phyloP scores from a whole-genome alignment of 192 early-diverging fungal genomes.

The Coemansia sp. region DNA sequence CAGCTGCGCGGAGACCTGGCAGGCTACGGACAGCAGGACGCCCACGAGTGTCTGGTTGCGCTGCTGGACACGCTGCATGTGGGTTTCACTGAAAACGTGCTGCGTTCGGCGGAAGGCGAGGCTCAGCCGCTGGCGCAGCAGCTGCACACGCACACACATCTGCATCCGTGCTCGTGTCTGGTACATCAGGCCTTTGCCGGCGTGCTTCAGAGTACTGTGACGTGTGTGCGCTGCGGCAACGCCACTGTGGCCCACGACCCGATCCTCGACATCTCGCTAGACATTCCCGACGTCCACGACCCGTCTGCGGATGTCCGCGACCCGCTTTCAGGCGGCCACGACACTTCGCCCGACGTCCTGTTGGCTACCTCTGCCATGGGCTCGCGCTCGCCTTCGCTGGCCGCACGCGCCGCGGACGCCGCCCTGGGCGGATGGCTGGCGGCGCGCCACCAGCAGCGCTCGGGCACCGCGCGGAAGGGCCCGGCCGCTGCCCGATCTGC shows the following conservation, averaged over 20 bases:
- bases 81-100: slow-evolving; percentile 54
- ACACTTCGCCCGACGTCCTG: too few relatives aligned
- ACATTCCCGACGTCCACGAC: slow-evolving; percentile 53
- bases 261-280: slow-evolving; percentile 87
- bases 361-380: too few relatives aligned
- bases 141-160: slow-evolving; percentile 13
- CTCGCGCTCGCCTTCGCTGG: neutral
- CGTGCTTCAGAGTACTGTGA: slow-evolving; percentile 86
- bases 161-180: slow-evolving; percentile 70
- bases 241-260: slow-evolving; percentile 82
- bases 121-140: neutral
- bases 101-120: neutral
- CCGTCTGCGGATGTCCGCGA: too few relatives aligned
- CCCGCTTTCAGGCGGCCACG: too few relatives aligned
- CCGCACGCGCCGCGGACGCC: slow-evolving; percentile 22
- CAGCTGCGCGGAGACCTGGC: slow-evolving; percentile 81
- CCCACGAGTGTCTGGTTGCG: slow-evolving; percentile 96
- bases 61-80: slow-evolving; percentile 84
- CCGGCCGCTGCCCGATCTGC: neutral
- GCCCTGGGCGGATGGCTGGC: slow-evolving; percentile 25
- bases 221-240: slow-evolving; percentile 75
- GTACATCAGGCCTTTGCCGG: slow-evolving; percentile 92
- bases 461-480: neutral
- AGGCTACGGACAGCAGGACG: slow-evolving; percentile 93
- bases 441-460: slow-evolving; percentile 4